Base-by-base conservation (phyloP, 2,329 filamentous ascomycete species). In the Fusarium sp. region DNA sequence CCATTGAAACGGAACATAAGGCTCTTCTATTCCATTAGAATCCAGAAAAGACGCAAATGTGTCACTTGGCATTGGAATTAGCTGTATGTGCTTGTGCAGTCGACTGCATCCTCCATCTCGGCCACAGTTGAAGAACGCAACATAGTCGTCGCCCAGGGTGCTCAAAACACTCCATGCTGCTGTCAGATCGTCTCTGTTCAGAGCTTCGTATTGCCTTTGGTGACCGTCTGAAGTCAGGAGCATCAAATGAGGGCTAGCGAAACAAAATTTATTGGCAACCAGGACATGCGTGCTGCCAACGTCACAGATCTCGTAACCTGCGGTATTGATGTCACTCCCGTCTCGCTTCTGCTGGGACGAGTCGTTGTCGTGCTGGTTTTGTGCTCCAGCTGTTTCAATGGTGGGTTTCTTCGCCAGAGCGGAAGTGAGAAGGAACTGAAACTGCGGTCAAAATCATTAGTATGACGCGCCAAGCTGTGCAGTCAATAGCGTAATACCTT, bases 301-400 rank as follows among this genome's bases (percentile, higher is more conserved):
- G 1, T 36, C 22, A 4, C 36, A 48, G 10, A 66, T 65, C 14
- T 66, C 63, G 8, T 47, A 56, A 2, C 42, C 60, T 3, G 34
- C 10, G 9, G 41, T 65, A 3, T 17, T 41, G 11, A 66, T 57
- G 6, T 66, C 63, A n/a, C 63, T 48, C 13, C 60, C 60, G 11
- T 28, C 34, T 7, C 34, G 26, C 1, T 26, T 38, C 14, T 13
- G 10, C 5, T 8, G 14, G 2, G 5, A 3, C 6, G 2, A 0
- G 0, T 18, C 20, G 1, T 7, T 10, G 3, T 7, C 3, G 1
- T 12, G 3, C 2, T 7, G 13, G 3, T 6, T 5, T 0, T 9
- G 20, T 4, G 28, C 8, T 20, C 20, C 22, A 32, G 20, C 15
- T 13, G 28, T 26, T 14, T 64, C 10, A 1, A 66, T 24, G 6